Conservation (phyloP, 2,329 filamentous ascomycete species). For the Apiospora koreana region DNA sequence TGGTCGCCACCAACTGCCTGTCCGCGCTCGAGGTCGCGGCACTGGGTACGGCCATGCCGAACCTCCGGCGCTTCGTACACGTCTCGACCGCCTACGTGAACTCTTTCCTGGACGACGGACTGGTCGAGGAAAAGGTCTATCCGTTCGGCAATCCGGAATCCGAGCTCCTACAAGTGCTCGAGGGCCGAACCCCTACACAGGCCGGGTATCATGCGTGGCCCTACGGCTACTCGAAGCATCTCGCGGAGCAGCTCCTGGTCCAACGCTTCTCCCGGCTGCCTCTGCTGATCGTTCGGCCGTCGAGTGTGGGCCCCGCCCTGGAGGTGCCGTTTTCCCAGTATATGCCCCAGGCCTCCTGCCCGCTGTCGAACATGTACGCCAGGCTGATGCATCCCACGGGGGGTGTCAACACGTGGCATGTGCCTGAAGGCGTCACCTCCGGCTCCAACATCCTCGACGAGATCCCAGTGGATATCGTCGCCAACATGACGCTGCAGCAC, state of each 20-base stretch:
- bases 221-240: not conserved
- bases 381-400: not conserved
- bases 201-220: not conserved
- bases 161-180: not conserved
- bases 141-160: not conserved
- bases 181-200: too few species aligned
- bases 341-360: too few species aligned
- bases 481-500: not conserved
- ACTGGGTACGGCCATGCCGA: not conserved
- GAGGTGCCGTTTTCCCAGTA: not conserved
- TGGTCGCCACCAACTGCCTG: not conserved
- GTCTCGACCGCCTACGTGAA: not conserved
- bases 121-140: not conserved
- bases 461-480: not conserved
- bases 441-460: not conserved
- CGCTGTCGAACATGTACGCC: too few species aligned
- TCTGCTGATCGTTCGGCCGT: not conserved
- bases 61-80: not conserved
- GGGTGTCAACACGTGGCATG: not conserved
- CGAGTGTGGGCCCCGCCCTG: not conserved
- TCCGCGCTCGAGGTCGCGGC: not conserved
- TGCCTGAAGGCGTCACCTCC: not conserved
- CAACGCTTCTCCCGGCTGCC: not conserved
- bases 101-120: not conserved
- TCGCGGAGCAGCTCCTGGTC: not conserved